Evolutionary conservation across 768 basidiomycete species (phyloP).

Genomic region (Xerocomellus intermedius): DNA sequence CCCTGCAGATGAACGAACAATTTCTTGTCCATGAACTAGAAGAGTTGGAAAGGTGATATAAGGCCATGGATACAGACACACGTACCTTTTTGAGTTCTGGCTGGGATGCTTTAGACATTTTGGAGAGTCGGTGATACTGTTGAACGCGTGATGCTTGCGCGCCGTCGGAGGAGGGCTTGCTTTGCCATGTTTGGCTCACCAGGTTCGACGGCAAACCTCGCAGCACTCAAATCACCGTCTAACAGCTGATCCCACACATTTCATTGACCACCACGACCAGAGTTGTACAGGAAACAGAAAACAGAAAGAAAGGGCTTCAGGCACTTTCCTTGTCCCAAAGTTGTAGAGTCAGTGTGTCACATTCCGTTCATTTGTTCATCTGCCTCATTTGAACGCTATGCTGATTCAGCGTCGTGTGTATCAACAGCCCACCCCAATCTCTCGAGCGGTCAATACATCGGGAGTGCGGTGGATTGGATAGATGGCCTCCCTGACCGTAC

Average conservation of each 20-base stretch:
- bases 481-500: conserved; percentile 41
- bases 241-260: background rate
- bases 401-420: conserved; percentile 10
- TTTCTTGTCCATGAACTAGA: conserved; percentile 98
- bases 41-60: background rate
- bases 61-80: conserved; percentile 1
- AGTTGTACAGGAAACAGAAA: background rate
- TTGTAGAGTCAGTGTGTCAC: conserved; percentile 18
- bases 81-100: conserved; percentile 98
- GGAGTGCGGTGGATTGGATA: conserved; percentile 1
- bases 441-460: conserved; percentile 1
- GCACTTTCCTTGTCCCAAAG: background rate
- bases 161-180: conserved; percentile 14
- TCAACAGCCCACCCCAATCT: conserved; percentile 6
- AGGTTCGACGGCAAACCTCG: background rate
- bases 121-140: conserved; percentile 13
- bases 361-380: background rate
- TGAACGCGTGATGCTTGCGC: background rate
- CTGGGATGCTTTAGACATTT: conserved; percentile 92
- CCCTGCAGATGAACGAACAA: conserved; percentile 92
- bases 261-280: background rate
- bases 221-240: background rate
- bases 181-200: conserved; percentile 33
- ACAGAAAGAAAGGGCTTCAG: background rate
- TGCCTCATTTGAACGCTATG: background rate